These are phyloP conservation scores for Kwoniella sp. DNA, from an alignment of 768 basidiomycete species.

Conservation along the genomic window DNA sequence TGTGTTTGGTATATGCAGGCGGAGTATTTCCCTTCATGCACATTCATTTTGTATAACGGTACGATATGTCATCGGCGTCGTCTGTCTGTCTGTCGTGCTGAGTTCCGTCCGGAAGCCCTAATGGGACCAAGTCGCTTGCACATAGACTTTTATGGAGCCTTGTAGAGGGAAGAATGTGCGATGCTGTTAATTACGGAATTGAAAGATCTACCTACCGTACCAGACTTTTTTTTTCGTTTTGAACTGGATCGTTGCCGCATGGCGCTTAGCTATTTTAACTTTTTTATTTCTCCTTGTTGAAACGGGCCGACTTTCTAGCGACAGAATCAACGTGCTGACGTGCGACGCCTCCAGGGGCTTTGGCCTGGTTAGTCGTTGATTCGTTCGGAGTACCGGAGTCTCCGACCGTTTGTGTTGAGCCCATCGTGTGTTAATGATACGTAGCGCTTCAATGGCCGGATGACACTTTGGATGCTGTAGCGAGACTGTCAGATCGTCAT, in stretches of 20 bases:
- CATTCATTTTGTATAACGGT: not conserved
- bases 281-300: no score
- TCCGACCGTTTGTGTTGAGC: no score
- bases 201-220: not conserved
- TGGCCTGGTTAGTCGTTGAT: no score
- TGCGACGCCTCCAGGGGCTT: not conserved
- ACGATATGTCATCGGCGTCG: not conserved
- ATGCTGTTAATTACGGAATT: not conserved
- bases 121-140: no score
- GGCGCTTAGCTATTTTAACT: not conserved
- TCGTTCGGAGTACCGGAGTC: not conserved
- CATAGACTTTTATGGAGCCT: not conserved
- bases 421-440: no score
- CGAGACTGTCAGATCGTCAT: no score
- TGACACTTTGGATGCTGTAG: no score
- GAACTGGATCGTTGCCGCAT: not conserved
- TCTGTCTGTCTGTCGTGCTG: not conserved
- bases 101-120: constrained; percentile 1
- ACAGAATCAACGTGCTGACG: not conserved
- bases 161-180: no score
- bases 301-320: not conserved
- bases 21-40: not conserved
- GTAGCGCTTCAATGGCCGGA: no score
- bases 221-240: not conserved
- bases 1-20: no score